A percentile compares a stretch with the other conserved stretches of the same genome.
These are phyloP conservation scores for Actinidia arguta DNA, from an alignment of 179 eudicot species.

Conservation along the genomic window DNA sequence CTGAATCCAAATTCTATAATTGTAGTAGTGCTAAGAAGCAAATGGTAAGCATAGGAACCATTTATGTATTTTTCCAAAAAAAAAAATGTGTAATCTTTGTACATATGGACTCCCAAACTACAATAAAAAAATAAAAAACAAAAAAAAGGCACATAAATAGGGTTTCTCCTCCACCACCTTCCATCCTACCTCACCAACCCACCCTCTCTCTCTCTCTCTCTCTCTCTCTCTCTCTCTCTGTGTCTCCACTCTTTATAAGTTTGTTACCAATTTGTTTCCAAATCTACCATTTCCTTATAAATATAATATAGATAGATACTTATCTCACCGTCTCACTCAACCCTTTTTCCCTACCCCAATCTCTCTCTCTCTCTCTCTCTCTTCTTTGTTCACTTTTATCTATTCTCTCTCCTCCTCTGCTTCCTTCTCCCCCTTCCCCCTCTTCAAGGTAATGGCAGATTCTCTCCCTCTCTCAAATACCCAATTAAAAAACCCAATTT, in stretches of 20 bases:
- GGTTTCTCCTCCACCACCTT: slow-evolving; percentile 11
- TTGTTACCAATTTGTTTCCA: slow-evolving; percentile 2
- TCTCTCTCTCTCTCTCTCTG: too few relatives aligned
- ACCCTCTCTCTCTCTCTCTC: too few relatives aligned
- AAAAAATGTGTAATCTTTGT: background rate
- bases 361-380: background rate
- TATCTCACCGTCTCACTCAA: slow-evolving; percentile 34
- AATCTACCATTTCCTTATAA: background rate
- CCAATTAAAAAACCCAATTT: too few relatives aligned
- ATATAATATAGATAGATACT: slow-evolving; percentile 22
- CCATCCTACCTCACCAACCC: slow-evolving; percentile 11
- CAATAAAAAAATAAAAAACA: too few relatives aligned
- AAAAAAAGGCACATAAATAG: too few relatives aligned
- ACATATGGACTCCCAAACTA: background rate
- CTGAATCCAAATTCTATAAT: too few relatives aligned
- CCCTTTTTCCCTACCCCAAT: background rate
- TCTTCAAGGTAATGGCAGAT: slow-evolving; percentile 41
- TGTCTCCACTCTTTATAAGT: slow-evolving; percentile 1
- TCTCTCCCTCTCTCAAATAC: slow-evolving; percentile 29
- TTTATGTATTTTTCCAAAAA: background rate
- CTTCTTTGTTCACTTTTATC: background rate
- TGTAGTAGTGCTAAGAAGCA: too few relatives aligned
- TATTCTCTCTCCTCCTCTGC: slow-evolving; percentile 31
- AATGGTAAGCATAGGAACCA: too few relatives aligned
- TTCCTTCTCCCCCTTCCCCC: slow-evolving; percentile 37